Evolutionary conservation across 192 early-diverging fungal genomes (phyloP).

Genomic region (Gryganskiella cystojenkinii): DNA sequence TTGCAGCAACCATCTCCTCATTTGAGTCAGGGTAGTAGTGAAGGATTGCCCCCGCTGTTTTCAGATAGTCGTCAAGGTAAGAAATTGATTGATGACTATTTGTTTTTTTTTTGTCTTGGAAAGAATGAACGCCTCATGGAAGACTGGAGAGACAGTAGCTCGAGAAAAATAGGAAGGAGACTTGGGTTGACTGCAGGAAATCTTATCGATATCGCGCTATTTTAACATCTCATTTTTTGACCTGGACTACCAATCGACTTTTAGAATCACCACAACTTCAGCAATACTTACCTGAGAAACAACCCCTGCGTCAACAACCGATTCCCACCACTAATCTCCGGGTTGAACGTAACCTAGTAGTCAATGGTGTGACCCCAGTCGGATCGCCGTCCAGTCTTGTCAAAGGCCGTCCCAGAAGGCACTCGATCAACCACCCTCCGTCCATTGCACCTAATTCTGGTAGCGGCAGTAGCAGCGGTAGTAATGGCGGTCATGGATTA

Average conservation of each 20-base stretch:
- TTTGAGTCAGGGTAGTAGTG: slow-evolving; percentile 3
- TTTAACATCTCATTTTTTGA: too few species aligned
- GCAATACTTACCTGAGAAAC: neutral
- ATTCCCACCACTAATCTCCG: neutral
- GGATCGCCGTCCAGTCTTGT: neutral
- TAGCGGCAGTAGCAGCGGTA: neutral
- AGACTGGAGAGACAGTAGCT: too few species aligned
- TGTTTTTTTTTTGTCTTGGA: neutral
- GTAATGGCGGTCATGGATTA: neutral
- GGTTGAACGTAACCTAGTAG: neutral
- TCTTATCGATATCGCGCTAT: too few species aligned
- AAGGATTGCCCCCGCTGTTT: neutral
- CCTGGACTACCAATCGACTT: too few species aligned
- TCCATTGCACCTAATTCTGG: neutral
- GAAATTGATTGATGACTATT: neutral
- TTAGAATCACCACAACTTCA: neutral
- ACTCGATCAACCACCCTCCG: slow-evolving; percentile 36
- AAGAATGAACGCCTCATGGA: slow-evolving; percentile 24
- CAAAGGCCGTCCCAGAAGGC: slow-evolving; percentile 6
- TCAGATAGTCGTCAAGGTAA: neutral
- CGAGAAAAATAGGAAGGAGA: too few species aligned
- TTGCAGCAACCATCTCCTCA: slow-evolving; percentile 20
- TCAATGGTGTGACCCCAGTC: neutral
- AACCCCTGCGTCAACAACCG: neutral
- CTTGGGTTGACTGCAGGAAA: too few species aligned